Evolutionary conservation across 2,329 filamentous ascomycete species (phyloP), one percentile per base, ranked within the genome.

Genomic region (Aspergillus terreus): DNA sequence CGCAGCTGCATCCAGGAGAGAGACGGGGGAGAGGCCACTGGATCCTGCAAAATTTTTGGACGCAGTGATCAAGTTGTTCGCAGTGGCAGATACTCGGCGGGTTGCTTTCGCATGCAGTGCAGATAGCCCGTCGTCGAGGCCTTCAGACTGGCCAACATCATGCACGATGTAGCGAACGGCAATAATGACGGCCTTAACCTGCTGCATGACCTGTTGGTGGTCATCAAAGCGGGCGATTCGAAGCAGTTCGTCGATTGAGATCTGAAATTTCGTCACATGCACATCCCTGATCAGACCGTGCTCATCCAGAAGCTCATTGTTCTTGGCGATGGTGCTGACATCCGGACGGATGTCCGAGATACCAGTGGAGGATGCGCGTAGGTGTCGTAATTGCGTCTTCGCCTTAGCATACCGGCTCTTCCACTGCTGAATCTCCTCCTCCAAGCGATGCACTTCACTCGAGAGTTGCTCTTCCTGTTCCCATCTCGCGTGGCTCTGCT

Each of bases 1-100:
- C 6, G 92, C 91, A 2, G 94, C 92, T 3, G 92, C 94, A 69
- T 99, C 94, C 19, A 99, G 78, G 3, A 99, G 75, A 5, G 90
- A 95, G n/a, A 99, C 87, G 0, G 94, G 94, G 1, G 90, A 92
- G 30, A 99, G 82, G 27, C 94, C 94, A 17, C 83, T 85, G 0
- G 90, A 86, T 10, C 83, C 81, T 32, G 88, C 86, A 69, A 94
- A 96, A 66, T 96, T 96, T 75, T 95, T 96, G 32, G 90, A 87
- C 1, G 92, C 90, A 2, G 92, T 97, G 63, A 97, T 96, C 52
- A 99, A 78, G 65, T 92, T 94, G 77, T 97, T 97, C 45, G 94
- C 92, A 1, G 92, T 95, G 2, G 87, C 87, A n/a, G 91, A 95
- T 3, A 97, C 87, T 52, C 87, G 86, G 46, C 83, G 81, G 71